Base-by-base conservation (phyloP, 2,329 filamentous ascomycete genomes). In the Phaeoacremonium minimum region DNA sequence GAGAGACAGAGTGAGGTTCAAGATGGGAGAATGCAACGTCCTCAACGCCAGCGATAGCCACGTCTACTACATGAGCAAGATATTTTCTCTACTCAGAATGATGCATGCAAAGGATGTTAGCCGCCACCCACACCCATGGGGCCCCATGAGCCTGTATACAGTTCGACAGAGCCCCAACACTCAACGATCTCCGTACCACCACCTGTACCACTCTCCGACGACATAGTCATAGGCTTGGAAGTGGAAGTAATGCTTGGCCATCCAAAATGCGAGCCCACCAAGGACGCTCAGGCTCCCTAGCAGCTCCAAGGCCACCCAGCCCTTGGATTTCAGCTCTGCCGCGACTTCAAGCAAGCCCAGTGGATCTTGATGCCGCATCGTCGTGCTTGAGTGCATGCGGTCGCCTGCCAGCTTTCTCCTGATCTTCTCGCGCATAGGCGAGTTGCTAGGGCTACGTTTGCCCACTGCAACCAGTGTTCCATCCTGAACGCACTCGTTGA, bases 301-400 rank as follows among this genome's bases (percentile, higher is more conserved):
- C 6, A 94, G 66, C 55, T 90, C 85, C 26, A 94, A 64, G 1
- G 85, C 73, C 32, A 84, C 58, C 66, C 81, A 81, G 1, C 85
- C 77, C 31, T 73, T 75, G 30, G 73, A 71, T 47, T 74, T 80
- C 28, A 94, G 52, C 22, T 79, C 75, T 15, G 84, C 78, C 4
- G 77, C 76, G 45, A 89, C 73, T 43, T 81, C 72, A 35, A 94
- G 69, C 22, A 95, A 58, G 0, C 89, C 89, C 0, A 95, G 68
- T 1, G 90, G 90, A 56, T 96, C 90, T 41, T 85, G 74, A 20
- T 79, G 71, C 28, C 32, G 38, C 34, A 40, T 36, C 33, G 43
- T 33, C 36, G 40, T 45, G 18, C 22, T 42, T 18, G 30, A 32
- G 17, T 20, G 36, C 15, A 14, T 34, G 26, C 15, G 18, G 14